phyloP scores from a whole-genome alignment of 2,329 filamentous ascomycete genomes.

The Fusarium burgessii region DNA sequence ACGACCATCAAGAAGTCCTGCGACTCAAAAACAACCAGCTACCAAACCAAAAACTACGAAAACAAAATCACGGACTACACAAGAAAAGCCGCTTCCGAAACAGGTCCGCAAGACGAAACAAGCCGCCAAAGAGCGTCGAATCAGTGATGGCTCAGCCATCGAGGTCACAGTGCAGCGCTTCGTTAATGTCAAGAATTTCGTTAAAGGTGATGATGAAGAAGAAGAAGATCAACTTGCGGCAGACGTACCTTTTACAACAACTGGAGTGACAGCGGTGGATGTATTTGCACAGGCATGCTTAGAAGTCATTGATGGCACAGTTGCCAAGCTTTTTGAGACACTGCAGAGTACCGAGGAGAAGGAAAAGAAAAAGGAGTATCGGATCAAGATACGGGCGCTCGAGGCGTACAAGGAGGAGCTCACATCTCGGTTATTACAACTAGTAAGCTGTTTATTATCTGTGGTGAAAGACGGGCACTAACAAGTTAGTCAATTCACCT shows the following conservation, averaged over 20 bases:
- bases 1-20: slow-evolving; percentile 54
- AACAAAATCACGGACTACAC: slow-evolving; percentile 34
- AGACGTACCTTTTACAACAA: slow-evolving; percentile 66
- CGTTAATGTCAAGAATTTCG: slow-evolving; percentile 58
- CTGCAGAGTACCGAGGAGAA: slow-evolving; percentile 55
- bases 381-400: slow-evolving; percentile 67
- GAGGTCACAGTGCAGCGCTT: slow-evolving; percentile 73
- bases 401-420: slow-evolving; percentile 71
- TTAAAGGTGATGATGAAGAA: slow-evolving; percentile 54
- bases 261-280: slow-evolving; percentile 71
- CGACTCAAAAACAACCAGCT: slow-evolving; percentile 56
- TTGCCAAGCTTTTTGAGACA: slow-evolving; percentile 61
- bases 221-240: slow-evolving; percentile 57
- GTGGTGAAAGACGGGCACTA: neutral
- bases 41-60: slow-evolving; percentile 40
- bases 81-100: slow-evolving; percentile 41
- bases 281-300: slow-evolving; percentile 72
- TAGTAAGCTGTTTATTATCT: slow-evolving; percentile 58
- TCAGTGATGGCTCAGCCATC: slow-evolving; percentile 52
- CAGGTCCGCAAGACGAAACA: slow-evolving; percentile 36
- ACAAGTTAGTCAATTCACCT: slow-evolving; percentile 66
- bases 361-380: slow-evolving; percentile 64
- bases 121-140: slow-evolving; percentile 37
- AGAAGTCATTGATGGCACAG: slow-evolving; percentile 66
- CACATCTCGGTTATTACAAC: slow-evolving; percentile 66